phyloP scores from a whole-genome alignment of 768 basidiomycete species.

The Mycena olivaceomarginata region DNA sequence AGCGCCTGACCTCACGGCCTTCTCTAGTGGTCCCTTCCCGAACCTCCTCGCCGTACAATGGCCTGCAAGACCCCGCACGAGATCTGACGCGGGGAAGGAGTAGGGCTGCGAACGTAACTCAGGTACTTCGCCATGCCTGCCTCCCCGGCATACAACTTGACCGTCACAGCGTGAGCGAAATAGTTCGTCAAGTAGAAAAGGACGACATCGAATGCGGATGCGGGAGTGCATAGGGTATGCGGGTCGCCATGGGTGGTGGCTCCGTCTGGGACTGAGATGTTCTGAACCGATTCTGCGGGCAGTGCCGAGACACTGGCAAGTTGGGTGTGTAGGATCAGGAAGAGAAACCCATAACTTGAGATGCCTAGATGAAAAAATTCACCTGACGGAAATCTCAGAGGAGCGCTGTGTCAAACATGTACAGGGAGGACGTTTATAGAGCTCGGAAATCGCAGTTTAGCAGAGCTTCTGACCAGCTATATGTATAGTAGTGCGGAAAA shows the following conservation, averaged over 20 bases:
- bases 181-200: background rate
- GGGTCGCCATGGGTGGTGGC: background rate
- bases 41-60: background rate
- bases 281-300: too few relatives aligned
- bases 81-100: background rate
- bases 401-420: too few relatives aligned
- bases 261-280: background rate
- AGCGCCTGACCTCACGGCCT: background rate
- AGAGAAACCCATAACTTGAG: too few relatives aligned
- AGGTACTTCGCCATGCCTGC: too few relatives aligned
- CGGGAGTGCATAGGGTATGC: background rate
- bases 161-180: background rate
- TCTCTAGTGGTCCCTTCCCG: background rate
- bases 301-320: too few relatives aligned
- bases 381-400: too few relatives aligned
- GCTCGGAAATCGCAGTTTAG: too few relatives aligned
- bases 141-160: background rate
- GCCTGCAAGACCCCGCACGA: conserved; percentile 6
- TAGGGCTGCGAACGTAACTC: background rate
- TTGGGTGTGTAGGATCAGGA: too few relatives aligned
- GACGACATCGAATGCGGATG: background rate
- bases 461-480: too few relatives aligned
- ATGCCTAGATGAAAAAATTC: too few relatives aligned
- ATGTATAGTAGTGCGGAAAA: too few relatives aligned
- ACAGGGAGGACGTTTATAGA: too few relatives aligned